Percentiles rank a stretch among this genome's conserved stretches.
Conservation (phyloP, 176 grass and related monocot genomes). For the Microstegium vimineum region DNA sequence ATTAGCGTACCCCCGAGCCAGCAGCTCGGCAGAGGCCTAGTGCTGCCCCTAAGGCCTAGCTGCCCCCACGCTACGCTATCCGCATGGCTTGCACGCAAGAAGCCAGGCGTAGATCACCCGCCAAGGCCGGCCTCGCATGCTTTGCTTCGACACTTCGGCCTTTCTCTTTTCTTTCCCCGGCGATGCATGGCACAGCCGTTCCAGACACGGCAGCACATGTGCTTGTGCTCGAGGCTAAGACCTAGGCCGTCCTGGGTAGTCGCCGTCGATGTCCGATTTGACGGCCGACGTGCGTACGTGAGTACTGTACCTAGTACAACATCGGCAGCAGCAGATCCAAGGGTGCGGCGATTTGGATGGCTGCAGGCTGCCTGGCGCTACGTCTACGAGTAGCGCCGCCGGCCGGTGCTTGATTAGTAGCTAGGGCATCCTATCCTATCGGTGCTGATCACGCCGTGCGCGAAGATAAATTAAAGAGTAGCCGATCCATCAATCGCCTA, state of each 20-base stretch:
- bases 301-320: background rate
- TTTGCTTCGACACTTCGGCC: background rate
- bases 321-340: background rate
- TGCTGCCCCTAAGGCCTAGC: no score
- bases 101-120: background rate
- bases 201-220: background rate
- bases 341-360: background rate
- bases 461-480: background rate
- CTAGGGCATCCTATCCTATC: no score
- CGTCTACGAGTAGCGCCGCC: background rate
- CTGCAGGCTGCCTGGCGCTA: no score
- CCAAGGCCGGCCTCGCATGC: background rate
- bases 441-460: background rate
- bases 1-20: background rate
- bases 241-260: background rate
- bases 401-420: constrained; percentile 31
- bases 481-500: constrained; percentile 16
- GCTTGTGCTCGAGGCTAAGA: background rate
- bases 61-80: background rate
- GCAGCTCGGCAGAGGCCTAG: background rate
- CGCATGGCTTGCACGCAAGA: background rate
- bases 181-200: background rate
- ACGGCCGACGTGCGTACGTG: background rate
- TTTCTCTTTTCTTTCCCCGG: background rate
- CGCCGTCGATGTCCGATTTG: background rate